phyloP scores from a whole-genome alignment of 2,329 filamentous ascomycete species.

The Xenosphaeropsis pyriputrescens region DNA sequence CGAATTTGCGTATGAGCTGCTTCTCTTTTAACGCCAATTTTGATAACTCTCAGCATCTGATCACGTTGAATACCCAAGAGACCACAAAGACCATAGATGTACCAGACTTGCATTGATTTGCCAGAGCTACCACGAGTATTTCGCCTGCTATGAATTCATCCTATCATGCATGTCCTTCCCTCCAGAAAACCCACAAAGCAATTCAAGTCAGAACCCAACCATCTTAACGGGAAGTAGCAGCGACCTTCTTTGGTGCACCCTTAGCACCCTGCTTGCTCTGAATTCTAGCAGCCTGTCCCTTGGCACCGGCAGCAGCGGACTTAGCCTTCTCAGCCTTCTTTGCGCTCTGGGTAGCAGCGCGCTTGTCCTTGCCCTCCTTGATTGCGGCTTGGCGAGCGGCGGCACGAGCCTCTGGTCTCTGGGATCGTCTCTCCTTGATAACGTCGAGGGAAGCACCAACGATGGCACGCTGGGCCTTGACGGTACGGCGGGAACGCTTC shows the following conservation, averaged over 20 bases:
- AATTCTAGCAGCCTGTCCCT: conserved; percentile 68
- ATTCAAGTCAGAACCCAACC: conserved; percentile 3
- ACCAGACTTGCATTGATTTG: conserved; percentile 5
- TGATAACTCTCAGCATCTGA: too few relatives aligned
- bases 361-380: conserved; percentile 99
- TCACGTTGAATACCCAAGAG: too few relatives aligned
- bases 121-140: conserved; percentile 4
- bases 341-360: conserved; percentile 67
- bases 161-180: conserved; percentile 2
- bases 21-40: too few relatives aligned
- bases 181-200: conserved; percentile 5
- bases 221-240: conserved; percentile 71
- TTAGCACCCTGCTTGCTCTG: conserved; percentile 95
- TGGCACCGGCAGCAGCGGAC: conserved; percentile 56
- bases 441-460: conserved; percentile 98
- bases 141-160: conserved; percentile 1
- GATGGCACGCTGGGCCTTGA: conserved; percentile 98
- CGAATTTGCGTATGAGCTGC: too few relatives aligned
- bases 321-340: conserved; percentile 99
- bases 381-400: conserved; percentile 83
- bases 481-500: conserved; percentile 95
- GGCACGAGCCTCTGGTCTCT: conserved; percentile 89
- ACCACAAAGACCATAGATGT: conserved; percentile 1
- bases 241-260: conserved; percentile 75
- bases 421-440: conserved; percentile 95